Percentiles rank a stretch among this genome's conserved stretches.
phyloP scores from a whole-genome alignment of 805 yeast genomes.

The Wickerhamomyces hampshirensis region DNA sequence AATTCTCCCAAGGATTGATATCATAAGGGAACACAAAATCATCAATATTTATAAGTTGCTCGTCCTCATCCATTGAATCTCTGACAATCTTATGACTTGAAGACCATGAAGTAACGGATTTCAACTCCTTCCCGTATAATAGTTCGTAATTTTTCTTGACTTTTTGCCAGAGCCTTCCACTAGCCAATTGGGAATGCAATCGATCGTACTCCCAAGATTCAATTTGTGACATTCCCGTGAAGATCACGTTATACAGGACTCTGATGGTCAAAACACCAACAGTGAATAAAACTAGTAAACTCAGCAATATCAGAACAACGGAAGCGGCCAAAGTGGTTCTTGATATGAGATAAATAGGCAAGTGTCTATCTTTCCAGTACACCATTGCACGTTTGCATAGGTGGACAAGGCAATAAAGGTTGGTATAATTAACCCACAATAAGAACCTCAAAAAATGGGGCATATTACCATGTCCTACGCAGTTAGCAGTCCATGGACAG shows the following conservation, averaged over 20 bases:
- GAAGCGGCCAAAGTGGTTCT: slow-evolving; percentile 51
- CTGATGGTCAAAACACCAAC: slow-evolving; percentile 57
- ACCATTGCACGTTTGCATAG: slow-evolving; percentile 34
- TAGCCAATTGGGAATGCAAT: slow-evolving; percentile 57
- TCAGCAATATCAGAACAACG: slow-evolving; percentile 48
- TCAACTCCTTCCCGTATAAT: slow-evolving; percentile 18
- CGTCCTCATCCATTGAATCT: slow-evolving; percentile 11
- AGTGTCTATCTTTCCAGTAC: slow-evolving; percentile 43
- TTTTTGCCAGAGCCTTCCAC: slow-evolving; percentile 48
- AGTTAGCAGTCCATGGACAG: slow-evolving; percentile 89
- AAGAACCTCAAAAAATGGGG: slow-evolving; percentile 80
- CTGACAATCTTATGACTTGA: slow-evolving; percentile 9
- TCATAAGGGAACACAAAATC: slow-evolving; percentile 85
- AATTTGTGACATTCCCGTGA: slow-evolving; percentile 78
- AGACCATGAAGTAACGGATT: slow-evolving; percentile 19
- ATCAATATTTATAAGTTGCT: slow-evolving; percentile 43
- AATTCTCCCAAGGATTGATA: slow-evolving; percentile 53
- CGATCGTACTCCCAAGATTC: slow-evolving; percentile 93
- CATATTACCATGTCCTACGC: slow-evolving; percentile 75
- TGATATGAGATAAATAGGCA: slow-evolving; percentile 53
- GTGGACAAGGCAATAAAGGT: slow-evolving; percentile 41
- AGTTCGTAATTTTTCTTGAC: slow-evolving; percentile 39
- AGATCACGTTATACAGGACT: slow-evolving; percentile 48
- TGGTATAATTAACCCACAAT: slow-evolving; percentile 53
- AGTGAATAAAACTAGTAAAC: slow-evolving; percentile 55